These are phyloP conservation scores for Albifimbria verrucaria DNA, from an alignment of 2,329 filamentous ascomycete genomes.

Conservation along the genomic window DNA sequence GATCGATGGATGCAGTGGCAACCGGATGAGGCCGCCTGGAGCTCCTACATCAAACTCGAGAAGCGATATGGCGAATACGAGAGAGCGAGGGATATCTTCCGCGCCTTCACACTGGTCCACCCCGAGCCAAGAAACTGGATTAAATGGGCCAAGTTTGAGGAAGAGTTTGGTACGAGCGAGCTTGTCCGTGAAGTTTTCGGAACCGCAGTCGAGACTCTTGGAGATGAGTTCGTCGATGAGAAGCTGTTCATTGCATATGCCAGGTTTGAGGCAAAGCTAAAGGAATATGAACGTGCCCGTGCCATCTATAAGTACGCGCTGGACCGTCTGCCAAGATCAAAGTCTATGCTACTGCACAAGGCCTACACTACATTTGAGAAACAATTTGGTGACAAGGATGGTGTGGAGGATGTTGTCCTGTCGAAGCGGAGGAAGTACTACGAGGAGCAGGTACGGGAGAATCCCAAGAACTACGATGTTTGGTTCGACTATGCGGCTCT, in stretches of 20 bases:
- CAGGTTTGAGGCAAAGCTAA: constrained; percentile 90
- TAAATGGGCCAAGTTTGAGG: constrained; percentile 97
- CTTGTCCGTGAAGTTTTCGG: constrained; percentile 90
- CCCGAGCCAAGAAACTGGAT: constrained; percentile 97
- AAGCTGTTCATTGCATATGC: constrained; percentile 93
- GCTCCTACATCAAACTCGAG: constrained; percentile 93
- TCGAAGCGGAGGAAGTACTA: constrained; percentile 91
- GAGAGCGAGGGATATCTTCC: constrained; percentile 83
- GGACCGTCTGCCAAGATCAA: constrained; percentile 84
- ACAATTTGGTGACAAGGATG: constrained; percentile 90
- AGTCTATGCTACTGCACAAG: constrained; percentile 81
- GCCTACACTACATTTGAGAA: constrained; percentile 98
- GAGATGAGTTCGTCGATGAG: constrained; percentile 95
- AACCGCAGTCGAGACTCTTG: constrained; percentile 79
- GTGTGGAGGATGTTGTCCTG: constrained; percentile 93
- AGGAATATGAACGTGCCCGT: constrained; percentile 89
- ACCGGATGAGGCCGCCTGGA: constrained; percentile 93
- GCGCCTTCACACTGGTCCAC: constrained; percentile 86
- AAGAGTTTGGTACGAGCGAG: constrained; percentile 90
- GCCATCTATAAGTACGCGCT: constrained; percentile 97
- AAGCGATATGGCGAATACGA: constrained; percentile 93
- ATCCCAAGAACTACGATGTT: constrained; percentile 91
- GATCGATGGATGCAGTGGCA: constrained; percentile 99
- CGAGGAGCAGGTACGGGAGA: constrained; percentile 90
- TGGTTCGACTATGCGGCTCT: constrained; percentile 96